phyloP scores from a whole-genome alignment of 139 green algal species.

The Coelastrella sp. region DNA sequence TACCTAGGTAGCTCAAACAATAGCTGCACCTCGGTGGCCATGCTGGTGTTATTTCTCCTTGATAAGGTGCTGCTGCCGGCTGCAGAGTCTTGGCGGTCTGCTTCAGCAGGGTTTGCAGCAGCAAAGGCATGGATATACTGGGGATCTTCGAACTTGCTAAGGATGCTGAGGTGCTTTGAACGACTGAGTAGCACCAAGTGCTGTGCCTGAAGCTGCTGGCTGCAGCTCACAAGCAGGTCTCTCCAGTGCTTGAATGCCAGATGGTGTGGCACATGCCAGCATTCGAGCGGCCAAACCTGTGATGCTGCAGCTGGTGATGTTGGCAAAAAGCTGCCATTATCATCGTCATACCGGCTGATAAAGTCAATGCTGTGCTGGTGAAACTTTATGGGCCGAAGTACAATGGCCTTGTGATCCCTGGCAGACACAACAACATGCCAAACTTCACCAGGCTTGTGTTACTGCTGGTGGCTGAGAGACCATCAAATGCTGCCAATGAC shows the following conservation, averaged over 20 bases:
- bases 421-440: background rate
- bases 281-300: slow-evolving; percentile 37
- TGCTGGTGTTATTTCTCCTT: background rate
- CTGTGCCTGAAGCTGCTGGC: background rate
- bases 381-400: slow-evolving; percentile 56
- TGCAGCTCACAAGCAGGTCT: slow-evolving; percentile 1
- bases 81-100: background rate
- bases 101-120: background rate
- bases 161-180: background rate
- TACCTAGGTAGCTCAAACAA: slow-evolving; percentile 64
- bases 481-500: no score
- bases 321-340: background rate
- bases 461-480: no score
- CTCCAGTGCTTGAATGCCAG: slow-evolving; percentile 18
- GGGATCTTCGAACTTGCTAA: slow-evolving; percentile 62
- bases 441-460: no score
- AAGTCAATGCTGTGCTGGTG: slow-evolving; percentile 48
- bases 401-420: slow-evolving; percentile 46
- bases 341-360: slow-evolving; percentile 27
- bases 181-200: slow-evolving; percentile 50
- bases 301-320: background rate
- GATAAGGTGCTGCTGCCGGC: background rate
- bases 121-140: slow-evolving; percentile 59
- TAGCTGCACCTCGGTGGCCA: background rate
- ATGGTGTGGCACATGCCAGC: slow-evolving; percentile 45